Evolutionary conservation across 495 filamentous ascomycete species (phyloP), one percentile per base, ranked within the genome.

Genomic region (Trichocladium antarcticum): DNA sequence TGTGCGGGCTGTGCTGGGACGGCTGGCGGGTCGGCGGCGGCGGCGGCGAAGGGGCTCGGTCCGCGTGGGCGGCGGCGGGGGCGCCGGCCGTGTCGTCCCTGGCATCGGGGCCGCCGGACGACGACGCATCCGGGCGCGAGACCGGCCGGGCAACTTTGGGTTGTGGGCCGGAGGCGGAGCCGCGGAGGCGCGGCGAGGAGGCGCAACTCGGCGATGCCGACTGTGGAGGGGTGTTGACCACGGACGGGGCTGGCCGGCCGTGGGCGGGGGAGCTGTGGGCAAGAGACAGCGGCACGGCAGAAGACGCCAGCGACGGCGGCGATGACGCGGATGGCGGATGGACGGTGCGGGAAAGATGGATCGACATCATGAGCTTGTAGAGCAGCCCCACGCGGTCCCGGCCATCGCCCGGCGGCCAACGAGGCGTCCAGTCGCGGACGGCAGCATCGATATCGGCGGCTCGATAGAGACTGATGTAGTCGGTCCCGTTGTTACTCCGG

Each of bases 321-420:
- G 70, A 47, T 6, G 51, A 48, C 0, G 65, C 47, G 10, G 65
- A 66, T 1, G 74, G 74, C n/a, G 84, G 84, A 49, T 83, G 80
- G 54, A 92, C 84, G 1, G 89, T 94, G 24, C 89, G 80, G 61
- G 84, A 84, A 0, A 95, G 74, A 58, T 95, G 95, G 5, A 94
- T 79, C 87, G 87, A 94, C 50, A 88, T 85, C 56, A 84, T 87
- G 61, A 94, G 88, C 37, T 87, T 80, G 63, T 95, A 95, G 5
- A 95, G 75, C 49, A 88, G 78, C 0, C 81, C 83, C 24, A 87
- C 78, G n/a, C 74, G 76, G 60, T 81, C 84, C 35, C 89, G 84
- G 17, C 79, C 75, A 19, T 86, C 82, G 10, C 84, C 81, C 7
- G 74, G 70, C 5, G 80, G 73, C 65, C 87, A 83, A 0, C 75